Conservation (phyloP, 768 basidiomycete species). For the Tricholoma terreum region DNA sequence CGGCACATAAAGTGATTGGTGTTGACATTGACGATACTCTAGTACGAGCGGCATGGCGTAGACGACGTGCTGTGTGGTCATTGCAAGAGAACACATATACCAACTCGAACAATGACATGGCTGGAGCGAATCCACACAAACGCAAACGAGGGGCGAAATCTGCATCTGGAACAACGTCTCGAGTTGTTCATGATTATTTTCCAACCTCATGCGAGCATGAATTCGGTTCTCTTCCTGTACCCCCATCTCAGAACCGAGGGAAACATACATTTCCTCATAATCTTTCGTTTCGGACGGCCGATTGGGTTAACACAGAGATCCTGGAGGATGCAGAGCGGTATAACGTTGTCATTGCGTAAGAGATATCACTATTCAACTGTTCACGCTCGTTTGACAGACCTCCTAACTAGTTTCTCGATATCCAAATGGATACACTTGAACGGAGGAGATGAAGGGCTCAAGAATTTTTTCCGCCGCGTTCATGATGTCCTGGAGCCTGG, state of each 20-base stretch:
- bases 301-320: constrained; percentile 65
- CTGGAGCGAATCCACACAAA: constrained; percentile 15
- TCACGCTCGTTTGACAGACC: background rate
- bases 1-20: constrained; percentile 67
- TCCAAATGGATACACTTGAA: constrained; percentile 94
- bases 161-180: background rate
- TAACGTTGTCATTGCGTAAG: constrained; percentile 79
- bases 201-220: constrained; percentile 74
- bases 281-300: constrained; percentile 62
- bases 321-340: constrained; percentile 61
- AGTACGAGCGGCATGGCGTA: constrained; percentile 73
- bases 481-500: constrained; percentile 54
- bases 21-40: constrained; percentile 83
- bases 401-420: constrained; percentile 63
- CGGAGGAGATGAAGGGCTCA: constrained; percentile 70
- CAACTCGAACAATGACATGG: background rate
- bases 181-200: constrained; percentile 51
- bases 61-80: constrained; percentile 70
- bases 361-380: constrained; percentile 2
- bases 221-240: constrained; percentile 73
- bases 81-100: constrained; percentile 34
- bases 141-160: constrained; percentile 15
- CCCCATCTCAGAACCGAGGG: constrained; percentile 33
- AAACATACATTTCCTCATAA: constrained; percentile 72
- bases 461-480: constrained; percentile 62